Evolutionary conservation across 768 basidiomycete genomes (phyloP).

Genomic region (Lentinula boryana): DNA sequence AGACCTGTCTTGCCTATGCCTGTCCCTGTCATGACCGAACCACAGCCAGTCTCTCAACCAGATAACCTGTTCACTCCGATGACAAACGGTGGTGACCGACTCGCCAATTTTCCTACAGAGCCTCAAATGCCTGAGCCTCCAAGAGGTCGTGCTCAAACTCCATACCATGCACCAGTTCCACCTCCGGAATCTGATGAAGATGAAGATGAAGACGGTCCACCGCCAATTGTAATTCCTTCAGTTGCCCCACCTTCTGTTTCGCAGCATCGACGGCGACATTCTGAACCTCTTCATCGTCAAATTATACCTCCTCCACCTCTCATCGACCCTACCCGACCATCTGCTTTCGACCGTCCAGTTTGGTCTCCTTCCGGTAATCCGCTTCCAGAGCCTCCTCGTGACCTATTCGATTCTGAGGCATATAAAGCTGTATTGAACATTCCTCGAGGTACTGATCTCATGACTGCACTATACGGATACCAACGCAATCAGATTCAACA

Average conservation of each 20-base stretch:
- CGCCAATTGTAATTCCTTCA: not conserved
- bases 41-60: not conserved
- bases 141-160: constrained; percentile 4
- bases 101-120: constrained; percentile 1
- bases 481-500: not conserved
- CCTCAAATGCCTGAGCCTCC: not conserved
- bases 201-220: not conserved
- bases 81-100: not conserved
- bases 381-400: constrained; percentile 55
- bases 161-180: constrained; percentile 1
- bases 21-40: not conserved
- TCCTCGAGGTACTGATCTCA: constrained; percentile 36
- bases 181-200: not conserved
- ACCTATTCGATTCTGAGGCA: constrained; percentile 53
- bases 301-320: constrained; percentile 25
- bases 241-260: not conserved
- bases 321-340: constrained; percentile 20
- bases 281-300: constrained; percentile 7
- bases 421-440: constrained; percentile 52
- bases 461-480: constrained; percentile 24
- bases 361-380: constrained; percentile 38
- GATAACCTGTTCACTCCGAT: not conserved
- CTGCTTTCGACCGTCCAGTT: constrained; percentile 23
- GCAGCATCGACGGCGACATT: not conserved
- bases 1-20: not conserved